Conservation (phyloP, 352 stramenopile genomes). For the Globisporangium cystogenes region DNA sequence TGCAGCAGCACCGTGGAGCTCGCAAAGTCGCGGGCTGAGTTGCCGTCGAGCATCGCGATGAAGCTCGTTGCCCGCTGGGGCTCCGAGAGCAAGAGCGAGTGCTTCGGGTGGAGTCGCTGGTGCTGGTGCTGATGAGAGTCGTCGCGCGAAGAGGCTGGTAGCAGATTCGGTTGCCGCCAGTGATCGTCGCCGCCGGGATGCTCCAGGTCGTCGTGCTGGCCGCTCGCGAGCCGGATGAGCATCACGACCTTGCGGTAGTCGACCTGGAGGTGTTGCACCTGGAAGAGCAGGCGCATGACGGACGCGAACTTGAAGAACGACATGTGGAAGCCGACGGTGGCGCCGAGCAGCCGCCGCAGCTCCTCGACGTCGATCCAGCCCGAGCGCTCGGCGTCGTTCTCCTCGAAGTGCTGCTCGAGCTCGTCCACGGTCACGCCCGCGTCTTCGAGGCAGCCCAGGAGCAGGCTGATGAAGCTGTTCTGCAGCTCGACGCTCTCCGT, state of each 20-base stretch:
- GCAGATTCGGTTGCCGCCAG: not conserved
- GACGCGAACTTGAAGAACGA: slow-evolving; percentile 57
- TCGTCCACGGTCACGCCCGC: slow-evolving; percentile 19
- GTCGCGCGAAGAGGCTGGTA: not conserved
- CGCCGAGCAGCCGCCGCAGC: slow-evolving; percentile 27
- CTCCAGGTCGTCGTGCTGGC: slow-evolving; percentile 5
- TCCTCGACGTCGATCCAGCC: slow-evolving; percentile 40
- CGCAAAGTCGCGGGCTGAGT: slow-evolving; percentile 1
- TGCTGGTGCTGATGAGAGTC: not conserved
- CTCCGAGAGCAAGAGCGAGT: not conserved
- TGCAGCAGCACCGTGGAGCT: slow-evolving; percentile 1
- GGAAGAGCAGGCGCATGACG: slow-evolving; percentile 46
- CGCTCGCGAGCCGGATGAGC: slow-evolving; percentile 13
- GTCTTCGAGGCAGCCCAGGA: slow-evolving; percentile 24
- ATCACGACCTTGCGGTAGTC: slow-evolving; percentile 22
- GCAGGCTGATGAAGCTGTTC: slow-evolving; percentile 33
- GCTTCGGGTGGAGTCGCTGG: not conserved
- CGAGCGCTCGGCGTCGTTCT: slow-evolving; percentile 14
- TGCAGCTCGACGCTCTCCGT: slow-evolving; percentile 48
- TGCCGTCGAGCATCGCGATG: slow-evolving; percentile 7
- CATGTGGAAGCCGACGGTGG: slow-evolving; percentile 32
- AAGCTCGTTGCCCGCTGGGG: slow-evolving; percentile 4
- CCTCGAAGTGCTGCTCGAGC: slow-evolving; percentile 24
- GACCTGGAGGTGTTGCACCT: slow-evolving; percentile 19
- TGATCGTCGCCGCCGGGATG: not conserved